Evolutionary conservation across 805 yeast species (phyloP), one percentile per base, ranked within the genome.

Genomic region (Candida insectalens): DNA sequence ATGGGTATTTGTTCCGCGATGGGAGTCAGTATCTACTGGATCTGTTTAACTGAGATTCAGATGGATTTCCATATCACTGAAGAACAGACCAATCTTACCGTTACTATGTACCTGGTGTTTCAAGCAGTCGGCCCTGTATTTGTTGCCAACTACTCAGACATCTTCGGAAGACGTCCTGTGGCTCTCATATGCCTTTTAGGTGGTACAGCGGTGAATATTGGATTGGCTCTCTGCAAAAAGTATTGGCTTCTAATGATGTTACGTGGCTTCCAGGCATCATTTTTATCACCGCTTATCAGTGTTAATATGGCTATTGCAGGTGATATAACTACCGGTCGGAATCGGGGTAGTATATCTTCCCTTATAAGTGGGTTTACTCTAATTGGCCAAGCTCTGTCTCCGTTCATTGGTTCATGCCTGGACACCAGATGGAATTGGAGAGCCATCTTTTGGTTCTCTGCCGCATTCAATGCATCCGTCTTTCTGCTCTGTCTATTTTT

Each of bases 51-150:
- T 0, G 61, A 66, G 4, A 58, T 87, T 6, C 71, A 75, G 32
- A 42, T 52, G 1, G 54, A 72, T 19, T 82, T 85, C 45, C 31
- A 65, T 29, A 69, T 78, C 4, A 46, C 74, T 3, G 71, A 72
- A 30, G 78, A 74, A 34, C 57, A 63, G 35, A 73, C 77, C 35
- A 82, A 84, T 48, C 46, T 81, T 12, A 73, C 94, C 1, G 79
- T 87, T 23, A 87, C 85, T 1, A 77, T 83, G 0, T 85, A 84
- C 46, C 67, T 82, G 33, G 51, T 83, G 8, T 67, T 80, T 35
- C 96, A 85, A 56, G 95, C 94, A 2, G 37, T 83, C 0, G 57
- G 82, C 0, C 96, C 96, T 1, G 67, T 81, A 1, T 50, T 83
- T 12, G 65, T 77, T 50, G 79, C 84, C 0, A 65, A 75, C 4